Evolutionary conservation across 139 green algal species (phyloP).

Genomic region (Chlamydomonas schloesseri): DNA sequence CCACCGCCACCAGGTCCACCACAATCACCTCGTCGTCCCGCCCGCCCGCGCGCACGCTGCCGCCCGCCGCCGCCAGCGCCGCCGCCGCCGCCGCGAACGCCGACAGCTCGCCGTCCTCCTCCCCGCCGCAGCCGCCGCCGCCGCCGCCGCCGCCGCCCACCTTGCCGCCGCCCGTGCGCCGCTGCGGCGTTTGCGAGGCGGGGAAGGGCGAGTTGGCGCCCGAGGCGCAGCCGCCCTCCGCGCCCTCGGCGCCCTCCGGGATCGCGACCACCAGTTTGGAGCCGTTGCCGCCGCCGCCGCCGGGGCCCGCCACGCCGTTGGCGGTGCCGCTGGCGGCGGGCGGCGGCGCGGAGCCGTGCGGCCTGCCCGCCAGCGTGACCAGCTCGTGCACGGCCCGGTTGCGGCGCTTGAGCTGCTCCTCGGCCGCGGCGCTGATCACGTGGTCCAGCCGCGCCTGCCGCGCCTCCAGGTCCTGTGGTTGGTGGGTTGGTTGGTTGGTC

Average conservation of each 20-base stretch:
- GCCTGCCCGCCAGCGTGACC: neutral
- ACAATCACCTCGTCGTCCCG: neutral
- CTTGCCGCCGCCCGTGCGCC: too few relatives aligned
- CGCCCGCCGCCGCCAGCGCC: neutral
- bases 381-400: constrained; percentile 29
- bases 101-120: too few relatives aligned
- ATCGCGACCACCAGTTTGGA: neutral
- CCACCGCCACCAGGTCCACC: neutral
- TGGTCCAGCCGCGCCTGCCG: neutral
- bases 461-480: neutral
- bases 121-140: too few relatives aligned
- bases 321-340: too few relatives aligned
- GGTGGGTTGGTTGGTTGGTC: neutral
- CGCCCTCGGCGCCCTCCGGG: neutral
- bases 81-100: too few relatives aligned
- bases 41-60: too few relatives aligned
- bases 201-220: too few relatives aligned
- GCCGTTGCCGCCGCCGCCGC: too few relatives aligned
- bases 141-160: too few relatives aligned
- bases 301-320: too few relatives aligned
- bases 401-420: neutral
- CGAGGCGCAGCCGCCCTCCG: too few relatives aligned
- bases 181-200: neutral
- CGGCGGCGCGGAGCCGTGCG: neutral
- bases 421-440: neutral